Percentiles rank a stretch among this genome's conserved stretches.
These are phyloP conservation scores for Colletotrichum gloeosporioides DNA, from an alignment of 2,329 filamentous ascomycete genomes.

Conservation along the genomic window DNA sequence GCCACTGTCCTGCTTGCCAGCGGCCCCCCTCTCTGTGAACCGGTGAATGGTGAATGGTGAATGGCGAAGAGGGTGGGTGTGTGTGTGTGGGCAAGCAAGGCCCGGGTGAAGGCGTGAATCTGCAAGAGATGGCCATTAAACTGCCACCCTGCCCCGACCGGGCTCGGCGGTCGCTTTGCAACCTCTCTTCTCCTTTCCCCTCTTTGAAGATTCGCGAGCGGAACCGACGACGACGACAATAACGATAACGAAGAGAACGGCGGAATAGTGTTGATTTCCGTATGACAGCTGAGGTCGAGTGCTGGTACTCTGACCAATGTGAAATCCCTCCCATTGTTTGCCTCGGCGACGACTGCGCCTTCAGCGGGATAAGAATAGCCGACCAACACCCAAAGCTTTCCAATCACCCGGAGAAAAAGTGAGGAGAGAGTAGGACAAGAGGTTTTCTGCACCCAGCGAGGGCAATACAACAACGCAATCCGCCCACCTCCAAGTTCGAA, in stretches of 20 bases:
- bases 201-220: not conserved
- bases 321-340: not conserved
- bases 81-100: not conserved
- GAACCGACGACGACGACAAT: not conserved
- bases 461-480: not conserved
- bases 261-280: not conserved
- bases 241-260: not conserved
- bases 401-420: not conserved
- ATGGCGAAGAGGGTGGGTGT: not conserved
- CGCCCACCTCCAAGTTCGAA: not conserved
- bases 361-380: not conserved
- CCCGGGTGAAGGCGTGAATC: not conserved
- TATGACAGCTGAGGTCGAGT: not conserved
- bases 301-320: slow-evolving; percentile 20
- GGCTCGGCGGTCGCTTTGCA: not conserved
- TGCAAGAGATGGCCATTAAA: slow-evolving; percentile 20
- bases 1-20: not conserved
- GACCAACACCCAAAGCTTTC: not conserved
- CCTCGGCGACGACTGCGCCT: slow-evolving; percentile 12
- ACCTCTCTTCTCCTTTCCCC: not conserved
- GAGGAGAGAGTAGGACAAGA: not conserved
- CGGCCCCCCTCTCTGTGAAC: not conserved
- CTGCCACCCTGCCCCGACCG: slow-evolving; percentile 10
- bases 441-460: not conserved
- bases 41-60: not conserved